A percentile compares a stretch with the other conserved stretches of the same genome.
phyloP scores from a whole-genome alignment of 495 filamentous ascomycete species.

The Penicillium angulare region DNA sequence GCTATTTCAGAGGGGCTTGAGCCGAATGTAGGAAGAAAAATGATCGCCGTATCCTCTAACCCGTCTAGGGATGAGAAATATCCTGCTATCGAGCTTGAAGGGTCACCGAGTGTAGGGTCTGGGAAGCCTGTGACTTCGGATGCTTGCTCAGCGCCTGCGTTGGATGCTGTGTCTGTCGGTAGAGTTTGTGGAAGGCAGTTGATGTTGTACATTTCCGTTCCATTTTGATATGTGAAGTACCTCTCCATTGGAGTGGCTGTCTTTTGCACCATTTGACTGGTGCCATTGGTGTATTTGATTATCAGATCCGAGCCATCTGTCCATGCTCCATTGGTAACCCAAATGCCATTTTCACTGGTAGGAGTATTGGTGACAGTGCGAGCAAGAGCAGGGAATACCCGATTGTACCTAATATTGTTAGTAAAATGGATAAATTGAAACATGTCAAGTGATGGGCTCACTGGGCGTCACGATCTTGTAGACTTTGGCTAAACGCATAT shows the following conservation, averaged over 20 bases:
- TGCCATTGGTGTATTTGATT: slow-evolving; percentile 23
- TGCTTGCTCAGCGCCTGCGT: slow-evolving; percentile 55
- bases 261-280: slow-evolving; percentile 14
- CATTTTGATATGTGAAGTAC: slow-evolving; percentile 23
- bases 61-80: slow-evolving; percentile 36
- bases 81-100: slow-evolving; percentile 33
- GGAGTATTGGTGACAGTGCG: slow-evolving; percentile 25
- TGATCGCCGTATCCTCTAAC: slow-evolving; percentile 33
- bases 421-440: not conserved
- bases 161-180: slow-evolving; percentile 5
- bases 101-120: slow-evolving; percentile 55
- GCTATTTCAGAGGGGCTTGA: slow-evolving; percentile 21
- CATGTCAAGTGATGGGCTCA: slow-evolving; percentile 14
- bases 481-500: slow-evolving; percentile 13
- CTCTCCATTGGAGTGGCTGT: slow-evolving; percentile 19
- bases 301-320: slow-evolving; percentile 18
- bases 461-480: slow-evolving; percentile 41
- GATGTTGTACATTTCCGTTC: slow-evolving; percentile 18
- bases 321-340: slow-evolving; percentile 21
- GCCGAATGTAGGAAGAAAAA: slow-evolving; percentile 39
- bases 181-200: slow-evolving; percentile 21
- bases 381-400: slow-evolving; percentile 21
- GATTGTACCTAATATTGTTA: slow-evolving; percentile 26
- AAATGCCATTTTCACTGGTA: slow-evolving; percentile 19
- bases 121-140: slow-evolving; percentile 35